phyloP scores from a whole-genome alignment of 163 green algal species.

The Scenedesmus sp. region DNA sequence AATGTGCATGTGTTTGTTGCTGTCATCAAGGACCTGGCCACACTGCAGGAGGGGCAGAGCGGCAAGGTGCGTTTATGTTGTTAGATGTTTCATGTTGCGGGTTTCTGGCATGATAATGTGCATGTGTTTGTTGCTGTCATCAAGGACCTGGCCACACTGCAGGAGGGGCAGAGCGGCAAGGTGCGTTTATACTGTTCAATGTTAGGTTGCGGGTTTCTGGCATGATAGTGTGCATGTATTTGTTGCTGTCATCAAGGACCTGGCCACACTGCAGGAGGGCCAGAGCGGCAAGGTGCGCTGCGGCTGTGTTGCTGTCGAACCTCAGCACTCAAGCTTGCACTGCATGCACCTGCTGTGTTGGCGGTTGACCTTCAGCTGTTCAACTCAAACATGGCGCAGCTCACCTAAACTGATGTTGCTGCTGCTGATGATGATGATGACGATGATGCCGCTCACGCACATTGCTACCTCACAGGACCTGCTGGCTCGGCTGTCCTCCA shows the following conservation, averaged over 20 bases:
- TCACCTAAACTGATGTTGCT: too few species aligned
- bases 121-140: conserved; percentile 5
- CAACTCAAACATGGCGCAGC: too few species aligned
- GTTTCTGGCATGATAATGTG: not conserved
- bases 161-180: conserved; percentile 35
- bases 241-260: not conserved
- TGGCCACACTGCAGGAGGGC: conserved; percentile 35
- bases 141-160: conserved; percentile 32
- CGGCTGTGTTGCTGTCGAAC: too few species aligned
- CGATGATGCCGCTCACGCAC: too few species aligned
- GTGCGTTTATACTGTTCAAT: not conserved
- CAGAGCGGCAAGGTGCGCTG: conserved; percentile 12
- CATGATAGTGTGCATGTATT: too few species aligned
- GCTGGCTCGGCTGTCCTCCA: conserved; percentile 51
- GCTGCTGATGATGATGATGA: not conserved
- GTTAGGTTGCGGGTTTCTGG: not conserved
- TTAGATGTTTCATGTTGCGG: too few species aligned
- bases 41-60: conserved; percentile 31
- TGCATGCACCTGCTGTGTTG: too few species aligned
- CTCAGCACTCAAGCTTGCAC: too few species aligned
- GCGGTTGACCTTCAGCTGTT: too few species aligned
- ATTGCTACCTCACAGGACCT: conserved; percentile 36
- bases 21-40: conserved; percentile 26
- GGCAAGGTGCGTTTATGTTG: not conserved
- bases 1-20: too few species aligned